Conservation (phyloP, 1,139 yeast genomes). For the Pichia kudriavzevii region DNA sequence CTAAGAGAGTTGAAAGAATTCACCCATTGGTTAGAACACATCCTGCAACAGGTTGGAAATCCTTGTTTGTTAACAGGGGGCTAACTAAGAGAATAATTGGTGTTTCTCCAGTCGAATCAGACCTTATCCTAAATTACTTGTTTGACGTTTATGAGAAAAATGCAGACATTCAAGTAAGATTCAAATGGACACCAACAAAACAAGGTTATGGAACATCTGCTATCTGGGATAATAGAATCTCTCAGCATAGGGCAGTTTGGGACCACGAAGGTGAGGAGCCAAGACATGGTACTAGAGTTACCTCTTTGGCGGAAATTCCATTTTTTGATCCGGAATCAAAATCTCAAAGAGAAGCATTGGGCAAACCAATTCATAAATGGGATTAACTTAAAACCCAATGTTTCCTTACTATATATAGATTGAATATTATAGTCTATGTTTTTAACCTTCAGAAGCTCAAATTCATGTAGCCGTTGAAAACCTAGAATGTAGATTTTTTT, state of each 20-base stretch:
- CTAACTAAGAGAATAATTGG: constrained; percentile 40
- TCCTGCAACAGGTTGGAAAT: constrained; percentile 51
- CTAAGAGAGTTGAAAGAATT: constrained; percentile 36
- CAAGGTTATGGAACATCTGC: constrained; percentile 48
- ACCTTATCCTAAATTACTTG: constrained; percentile 34
- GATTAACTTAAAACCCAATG: background rate
- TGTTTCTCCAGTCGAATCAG: constrained; percentile 35
- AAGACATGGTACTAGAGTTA: constrained; percentile 55
- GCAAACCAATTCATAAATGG: constrained; percentile 26
- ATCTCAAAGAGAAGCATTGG: constrained; percentile 49
- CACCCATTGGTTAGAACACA: constrained; percentile 45
- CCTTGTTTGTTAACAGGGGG: constrained; percentile 38
- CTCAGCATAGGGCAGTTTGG: constrained; percentile 39
- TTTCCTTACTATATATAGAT: background rate
- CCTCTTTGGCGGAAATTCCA: constrained; percentile 50
- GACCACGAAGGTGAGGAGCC: constrained; percentile 45
- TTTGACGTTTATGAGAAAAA: constrained; percentile 37
- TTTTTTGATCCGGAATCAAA: constrained; percentile 43
- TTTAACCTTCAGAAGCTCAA: too few relatives aligned
- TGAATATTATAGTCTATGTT: too few relatives aligned
- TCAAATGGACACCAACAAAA: constrained; percentile 40
- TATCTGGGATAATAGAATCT: constrained; percentile 50
- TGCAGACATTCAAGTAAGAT: constrained; percentile 46
- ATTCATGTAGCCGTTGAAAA: too few relatives aligned
- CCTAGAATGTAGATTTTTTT: too few relatives aligned